A percentile compares a stretch with the other conserved stretches of the same genome.
phyloP scores from a whole-genome alignment of 208 protist species.

The Leishmania tropica region DNA sequence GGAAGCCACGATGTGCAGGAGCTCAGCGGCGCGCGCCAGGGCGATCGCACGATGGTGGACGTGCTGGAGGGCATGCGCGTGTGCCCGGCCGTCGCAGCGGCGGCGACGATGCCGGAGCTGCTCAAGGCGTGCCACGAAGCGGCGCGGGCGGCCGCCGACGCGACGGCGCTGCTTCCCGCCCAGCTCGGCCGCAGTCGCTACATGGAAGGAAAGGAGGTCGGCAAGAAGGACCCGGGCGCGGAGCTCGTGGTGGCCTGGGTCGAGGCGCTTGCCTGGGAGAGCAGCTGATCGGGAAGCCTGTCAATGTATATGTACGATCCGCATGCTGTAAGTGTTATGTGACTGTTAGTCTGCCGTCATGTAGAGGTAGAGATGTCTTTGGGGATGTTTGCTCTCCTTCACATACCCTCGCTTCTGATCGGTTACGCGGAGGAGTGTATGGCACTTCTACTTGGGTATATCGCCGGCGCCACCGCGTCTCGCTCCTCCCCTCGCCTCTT shows the following conservation, averaged over 20 bases:
- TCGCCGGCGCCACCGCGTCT: not conserved
- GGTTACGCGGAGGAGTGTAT: not conserved
- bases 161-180: slow-evolving; percentile 43
- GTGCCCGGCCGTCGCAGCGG: slow-evolving; percentile 30
- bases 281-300: not conserved
- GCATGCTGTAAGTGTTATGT: not conserved
- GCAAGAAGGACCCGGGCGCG: slow-evolving; percentile 53
- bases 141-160: slow-evolving; percentile 36
- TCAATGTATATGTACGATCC: not conserved
- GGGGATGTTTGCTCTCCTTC: no score
- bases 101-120: slow-evolving; percentile 40
- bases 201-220: slow-evolving; percentile 62
- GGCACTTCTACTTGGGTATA: not conserved
- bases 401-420: no score
- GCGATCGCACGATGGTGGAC: slow-evolving; percentile 78
- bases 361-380: no score
- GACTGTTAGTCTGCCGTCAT: no score
- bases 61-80: slow-evolving; percentile 49
- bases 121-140: slow-evolving; percentile 38
- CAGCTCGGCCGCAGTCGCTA: slow-evolving; percentile 61
- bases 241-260: slow-evolving; percentile 61
- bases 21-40: slow-evolving; percentile 47
- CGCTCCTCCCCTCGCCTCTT: not conserved
- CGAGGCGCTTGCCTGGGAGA: slow-evolving; percentile 16
- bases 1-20: slow-evolving; percentile 49